Evolutionary conservation across 2,329 filamentous ascomycete species (phyloP), one percentile per base, ranked within the genome.

Genomic region (Fusarium pseudograminearum): DNA sequence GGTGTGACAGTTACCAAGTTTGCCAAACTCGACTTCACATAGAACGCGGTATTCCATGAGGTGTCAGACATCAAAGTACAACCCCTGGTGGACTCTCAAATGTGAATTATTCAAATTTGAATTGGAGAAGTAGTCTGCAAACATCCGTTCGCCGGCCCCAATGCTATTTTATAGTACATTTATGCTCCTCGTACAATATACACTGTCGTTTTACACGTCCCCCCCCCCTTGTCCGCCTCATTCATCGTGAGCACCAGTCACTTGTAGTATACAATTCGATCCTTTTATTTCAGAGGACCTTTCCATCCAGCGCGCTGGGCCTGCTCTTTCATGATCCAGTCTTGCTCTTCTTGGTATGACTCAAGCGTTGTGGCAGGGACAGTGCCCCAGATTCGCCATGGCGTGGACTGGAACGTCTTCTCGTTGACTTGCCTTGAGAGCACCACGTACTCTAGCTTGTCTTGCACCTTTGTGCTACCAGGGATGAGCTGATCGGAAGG

Each of bases 351-450:
- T 26, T 72, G 33, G 44, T 78, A 83, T 7, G 61, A 69, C 65
- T 86, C 80, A 4, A 85, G 75, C 2, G 83, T 85, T 15, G 85
- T 88, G 71, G 87, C 84, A 42, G 84, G 77, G 31, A 87, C 80
- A 22, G 87, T 90, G 16, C 91, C 90, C 86, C 90, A 91, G 52
- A 92, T 78, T 75, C 82, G 83, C 91, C 91, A 93, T 4, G 83
- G 81, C 30, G 77, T 79, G 58, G 83, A 77, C 74, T 81, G 76
- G 69, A 81, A 86, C 22, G 85, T 86, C 56, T 74, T 78, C 47
- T 79, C 80, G 74, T 84, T 79, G 44, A 86, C 67, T 31, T 78
- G 59, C 30, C 83, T 75, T 74, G 88, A 87, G 46, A 93, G 69
- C 40, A 91, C 89, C 7, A 93, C 68, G 73, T 92, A 88, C 81